Percentiles rank a stretch among this genome's conserved stretches.
These are phyloP conservation scores for Ustilago trichophora DNA, from an alignment of 1,284 basidiomycete species.

Conservation along the genomic window DNA sequence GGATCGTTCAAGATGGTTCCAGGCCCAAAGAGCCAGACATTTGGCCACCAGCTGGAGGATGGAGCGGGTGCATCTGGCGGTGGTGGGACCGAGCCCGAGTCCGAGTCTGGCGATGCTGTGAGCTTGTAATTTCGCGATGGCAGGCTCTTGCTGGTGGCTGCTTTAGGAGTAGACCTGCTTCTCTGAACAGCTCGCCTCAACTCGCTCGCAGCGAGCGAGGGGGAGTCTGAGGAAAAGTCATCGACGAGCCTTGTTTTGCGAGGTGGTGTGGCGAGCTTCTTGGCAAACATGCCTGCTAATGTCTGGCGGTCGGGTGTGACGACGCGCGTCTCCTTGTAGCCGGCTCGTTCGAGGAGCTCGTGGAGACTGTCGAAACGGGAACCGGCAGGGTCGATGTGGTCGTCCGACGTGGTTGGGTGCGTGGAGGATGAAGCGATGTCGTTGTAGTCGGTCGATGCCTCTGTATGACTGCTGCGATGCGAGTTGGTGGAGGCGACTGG, in stretches of 20 bases:
- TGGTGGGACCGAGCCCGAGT: no score
- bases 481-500: background rate
- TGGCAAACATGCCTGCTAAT: conserved; percentile 33
- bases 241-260: conserved; percentile 21
- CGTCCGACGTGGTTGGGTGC: background rate
- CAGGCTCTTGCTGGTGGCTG: conserved; percentile 30
- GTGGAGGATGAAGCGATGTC: no score
- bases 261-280: conserved; percentile 23
- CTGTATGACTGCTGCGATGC: background rate
- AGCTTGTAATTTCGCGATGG: conserved; percentile 29
- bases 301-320: conserved; percentile 51
- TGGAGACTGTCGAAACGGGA: conserved; percentile 60
- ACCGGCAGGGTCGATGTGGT: conserved; percentile 1
- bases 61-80: conserved; percentile 5
- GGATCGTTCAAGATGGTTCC: conserved; percentile 15
- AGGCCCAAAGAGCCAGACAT: conserved; percentile 40
- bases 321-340: conserved; percentile 64
- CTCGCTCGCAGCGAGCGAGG: conserved; percentile 34
- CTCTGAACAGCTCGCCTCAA: conserved; percentile 24
- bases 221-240: conserved; percentile 32
- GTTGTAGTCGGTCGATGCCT: no score
- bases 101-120: background rate
- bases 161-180: conserved; percentile 10
- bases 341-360: conserved; percentile 59
- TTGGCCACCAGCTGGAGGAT: conserved; percentile 32